Percentiles rank a stretch among this genome's conserved stretches.
phyloP scores from a whole-genome alignment of 192 early-diverging fungal genomes.

The Coemansia sp. region DNA sequence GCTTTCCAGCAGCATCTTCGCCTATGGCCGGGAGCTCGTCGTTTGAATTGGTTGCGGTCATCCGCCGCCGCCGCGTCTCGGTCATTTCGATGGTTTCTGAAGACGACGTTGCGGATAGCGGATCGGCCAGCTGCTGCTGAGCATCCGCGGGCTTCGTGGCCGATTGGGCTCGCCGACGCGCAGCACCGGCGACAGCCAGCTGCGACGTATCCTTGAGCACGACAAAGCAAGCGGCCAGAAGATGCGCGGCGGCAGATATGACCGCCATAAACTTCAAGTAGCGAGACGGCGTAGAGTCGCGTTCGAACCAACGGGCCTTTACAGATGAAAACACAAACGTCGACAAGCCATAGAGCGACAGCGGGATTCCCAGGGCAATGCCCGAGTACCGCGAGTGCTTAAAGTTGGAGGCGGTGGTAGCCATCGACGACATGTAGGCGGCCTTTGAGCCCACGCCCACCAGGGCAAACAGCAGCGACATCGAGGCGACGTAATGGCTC shows the following conservation, averaged over 20 bases:
- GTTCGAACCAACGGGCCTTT: constrained; percentile 53
- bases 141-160: background rate
- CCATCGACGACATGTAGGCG: constrained; percentile 62
- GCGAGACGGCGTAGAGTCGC: constrained; percentile 42
- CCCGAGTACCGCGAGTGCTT: constrained; percentile 49
- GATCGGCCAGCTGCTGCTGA: background rate
- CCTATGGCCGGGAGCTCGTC: background rate
- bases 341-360: constrained; percentile 61
- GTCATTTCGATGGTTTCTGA: constrained; percentile 37
- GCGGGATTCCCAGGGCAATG: constrained; percentile 60
- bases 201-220: constrained; percentile 14
- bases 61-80: constrained; percentile 37
- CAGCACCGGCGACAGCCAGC: constrained; percentile 1
- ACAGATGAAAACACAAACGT: constrained; percentile 62
- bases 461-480: constrained; percentile 55
- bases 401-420: constrained; percentile 61
- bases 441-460: constrained; percentile 62
- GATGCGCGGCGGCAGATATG: constrained; percentile 48
- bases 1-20: constrained; percentile 4
- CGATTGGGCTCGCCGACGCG: constrained; percentile 20
- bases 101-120: background rate
- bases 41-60: constrained; percentile 18
- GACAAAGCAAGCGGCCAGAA: constrained; percentile 45
- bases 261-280: constrained; percentile 57
- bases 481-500: constrained; percentile 34